A percentile compares a stretch with the other conserved stretches of the same genome.
Conservation (phyloP, 1,284 basidiomycete genomes). For the Hemileia vastatrix region DNA sequence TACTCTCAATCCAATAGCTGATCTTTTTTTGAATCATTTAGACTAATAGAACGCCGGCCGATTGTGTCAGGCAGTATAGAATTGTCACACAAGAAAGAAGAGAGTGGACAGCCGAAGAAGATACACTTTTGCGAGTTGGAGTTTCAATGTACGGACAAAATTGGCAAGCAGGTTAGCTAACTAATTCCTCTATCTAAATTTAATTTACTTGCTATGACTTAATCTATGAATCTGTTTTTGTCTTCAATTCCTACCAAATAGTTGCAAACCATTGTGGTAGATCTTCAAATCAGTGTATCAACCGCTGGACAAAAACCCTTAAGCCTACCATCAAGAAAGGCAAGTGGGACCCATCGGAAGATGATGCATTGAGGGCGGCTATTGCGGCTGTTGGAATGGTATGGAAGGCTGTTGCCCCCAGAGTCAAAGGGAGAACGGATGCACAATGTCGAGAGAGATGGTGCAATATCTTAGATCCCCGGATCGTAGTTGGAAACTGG, state of each 20-base stretch:
- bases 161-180: constrained; percentile 28
- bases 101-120: constrained; percentile 28
- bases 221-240: too few relatives aligned
- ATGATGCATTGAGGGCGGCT: constrained; percentile 14
- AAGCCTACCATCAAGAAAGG: constrained; percentile 25
- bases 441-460: constrained; percentile 18
- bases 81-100: constrained; percentile 6
- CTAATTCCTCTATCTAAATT: background rate
- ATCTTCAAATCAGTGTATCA: constrained; percentile 27
- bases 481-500: constrained; percentile 19
- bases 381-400: constrained; percentile 20
- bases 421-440: constrained; percentile 15
- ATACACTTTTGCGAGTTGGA: constrained; percentile 25
- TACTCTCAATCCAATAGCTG: background rate
- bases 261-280: constrained; percentile 22
- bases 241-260: background rate
- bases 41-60: constrained; percentile 22
- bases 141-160: constrained; percentile 28
- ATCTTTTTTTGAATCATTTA: background rate
- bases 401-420: constrained; percentile 15
- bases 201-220: background rate
- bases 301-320: constrained; percentile 29
- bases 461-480: constrained; percentile 17
- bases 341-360: constrained; percentile 24
- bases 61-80: constrained; percentile 26